These are phyloP conservation scores for Pythium rishiriense DNA, from an alignment of 352 stramenopile genomes.

Conservation along the genomic window DNA sequence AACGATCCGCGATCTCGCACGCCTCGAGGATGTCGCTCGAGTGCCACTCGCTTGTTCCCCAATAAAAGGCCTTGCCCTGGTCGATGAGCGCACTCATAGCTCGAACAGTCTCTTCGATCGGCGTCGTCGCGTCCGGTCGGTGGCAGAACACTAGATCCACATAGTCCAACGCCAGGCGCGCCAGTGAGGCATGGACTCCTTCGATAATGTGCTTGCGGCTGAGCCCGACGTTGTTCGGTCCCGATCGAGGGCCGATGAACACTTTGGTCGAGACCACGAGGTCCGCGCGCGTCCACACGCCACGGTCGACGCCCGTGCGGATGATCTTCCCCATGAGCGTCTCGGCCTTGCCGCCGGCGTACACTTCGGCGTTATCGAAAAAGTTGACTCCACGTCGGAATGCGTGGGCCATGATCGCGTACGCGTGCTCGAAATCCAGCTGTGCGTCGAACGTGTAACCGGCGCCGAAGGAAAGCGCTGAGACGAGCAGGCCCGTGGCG, in stretches of 20 bases:
- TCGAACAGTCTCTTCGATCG: conserved; percentile 24
- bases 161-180: conserved; percentile 51
- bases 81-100: conserved; percentile 18
- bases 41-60: conserved; percentile 67
- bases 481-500: conserved; percentile 47
- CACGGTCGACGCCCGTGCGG: conserved; percentile 43
- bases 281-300: conserved; percentile 47
- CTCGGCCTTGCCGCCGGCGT: conserved; percentile 40
- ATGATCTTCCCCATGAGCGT: conserved; percentile 54
- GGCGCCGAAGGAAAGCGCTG: conserved; percentile 44
- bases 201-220: conserved; percentile 29
- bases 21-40: conserved; percentile 67
- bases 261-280: conserved; percentile 70
- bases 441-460: conserved; percentile 49
- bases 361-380: conserved; percentile 62
- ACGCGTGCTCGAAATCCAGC: conserved; percentile 48
- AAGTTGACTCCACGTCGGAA: conserved; percentile 64
- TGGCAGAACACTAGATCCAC: conserved; percentile 72
- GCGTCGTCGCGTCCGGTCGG: conserved; percentile 50
- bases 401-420: conserved; percentile 47
- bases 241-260: conserved; percentile 42
- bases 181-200: conserved; percentile 50
- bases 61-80: conserved; percentile 30
- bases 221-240: conserved; percentile 39
- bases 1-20: conserved; percentile 40